Evolutionary conservation across 805 yeast genomes (phyloP).

Genomic region (Cyberlindnera nakhonratchasimensis): DNA sequence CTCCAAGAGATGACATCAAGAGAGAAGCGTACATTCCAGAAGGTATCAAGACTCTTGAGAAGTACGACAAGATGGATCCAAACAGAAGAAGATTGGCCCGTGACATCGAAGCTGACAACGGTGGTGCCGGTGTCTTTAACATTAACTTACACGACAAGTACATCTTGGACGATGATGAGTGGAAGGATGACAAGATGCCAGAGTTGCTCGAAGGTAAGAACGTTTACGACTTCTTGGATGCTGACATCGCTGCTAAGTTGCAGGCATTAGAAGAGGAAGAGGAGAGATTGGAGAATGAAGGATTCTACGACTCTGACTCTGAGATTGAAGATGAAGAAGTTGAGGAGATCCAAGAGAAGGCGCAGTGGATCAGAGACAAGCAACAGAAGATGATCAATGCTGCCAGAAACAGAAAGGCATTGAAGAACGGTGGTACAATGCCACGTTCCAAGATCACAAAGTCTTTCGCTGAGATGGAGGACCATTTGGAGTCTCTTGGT

Average conservation of each 20-base stretch:
- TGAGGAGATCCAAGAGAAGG: slow-evolving; percentile 76
- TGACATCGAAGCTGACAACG: slow-evolving; percentile 90
- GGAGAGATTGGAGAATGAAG: slow-evolving; percentile 88
- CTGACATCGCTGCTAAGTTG: slow-evolving; percentile 89
- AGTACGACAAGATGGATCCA: slow-evolving; percentile 79
- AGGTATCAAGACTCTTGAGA: slow-evolving; percentile 52
- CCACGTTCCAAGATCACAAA: slow-evolving; percentile 86
- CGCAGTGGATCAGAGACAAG: slow-evolving; percentile 91
- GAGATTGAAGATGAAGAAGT: slow-evolving; percentile 64
- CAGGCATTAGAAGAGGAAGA: slow-evolving; percentile 97
- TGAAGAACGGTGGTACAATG: slow-evolving; percentile 82
- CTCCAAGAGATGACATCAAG: slow-evolving; percentile 78
- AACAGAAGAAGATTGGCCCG: slow-evolving; percentile 76
- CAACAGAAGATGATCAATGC: slow-evolving; percentile 92
- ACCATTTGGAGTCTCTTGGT: slow-evolving; percentile 85
- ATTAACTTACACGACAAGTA: slow-evolving; percentile 91
- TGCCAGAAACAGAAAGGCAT: slow-evolving; percentile 79
- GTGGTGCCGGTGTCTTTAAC: slow-evolving; percentile 98
- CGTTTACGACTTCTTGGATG: slow-evolving; percentile 95
- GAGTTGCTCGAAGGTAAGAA: slow-evolving; percentile 94
- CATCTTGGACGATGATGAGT: slow-evolving; percentile 88
- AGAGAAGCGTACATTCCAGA: slow-evolving; percentile 85
- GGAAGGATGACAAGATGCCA: slow-evolving; percentile 98
- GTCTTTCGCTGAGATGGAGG: slow-evolving; percentile 74
- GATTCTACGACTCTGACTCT: slow-evolving; percentile 89